Conservation (phyloP, 495 filamentous ascomycete genomes). For the Geopyxis carbonaria region DNA sequence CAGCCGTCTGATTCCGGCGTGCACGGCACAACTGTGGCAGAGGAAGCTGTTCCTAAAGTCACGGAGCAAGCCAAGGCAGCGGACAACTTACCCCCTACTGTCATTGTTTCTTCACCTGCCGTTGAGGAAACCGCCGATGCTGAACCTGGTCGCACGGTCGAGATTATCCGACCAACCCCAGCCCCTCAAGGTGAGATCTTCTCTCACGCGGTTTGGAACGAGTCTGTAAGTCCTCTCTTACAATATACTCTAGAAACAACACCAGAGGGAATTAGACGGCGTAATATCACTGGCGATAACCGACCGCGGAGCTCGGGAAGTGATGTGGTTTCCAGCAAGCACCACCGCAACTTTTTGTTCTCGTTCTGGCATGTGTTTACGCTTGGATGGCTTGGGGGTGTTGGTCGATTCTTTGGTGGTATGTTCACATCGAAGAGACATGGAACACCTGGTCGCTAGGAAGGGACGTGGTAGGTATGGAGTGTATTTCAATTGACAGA, state of each 20-base stretch:
- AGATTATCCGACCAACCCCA: slow-evolving; percentile 19
- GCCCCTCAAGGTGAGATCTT: slow-evolving; percentile 26
- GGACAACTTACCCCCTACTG: slow-evolving; percentile 10
- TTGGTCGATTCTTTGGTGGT: slow-evolving; percentile 18
- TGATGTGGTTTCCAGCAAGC: slow-evolving; percentile 18
- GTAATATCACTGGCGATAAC: slow-evolving; percentile 7
- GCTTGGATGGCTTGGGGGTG: slow-evolving; percentile 22
- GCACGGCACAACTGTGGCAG: slow-evolving; percentile 10
- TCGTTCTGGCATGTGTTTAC: slow-evolving; percentile 24
- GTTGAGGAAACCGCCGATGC: slow-evolving; percentile 7
- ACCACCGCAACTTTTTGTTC: slow-evolving; percentile 21
- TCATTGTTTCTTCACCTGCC: slow-evolving; percentile 18
- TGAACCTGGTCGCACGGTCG: slow-evolving; percentile 11
- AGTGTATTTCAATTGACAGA: background rate
- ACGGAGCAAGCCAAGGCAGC: slow-evolving; percentile 10
- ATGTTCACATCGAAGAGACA: slow-evolving; percentile 10
- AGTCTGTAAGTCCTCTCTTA: slow-evolving; percentile 25
- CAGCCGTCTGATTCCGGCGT: slow-evolving; percentile 8
- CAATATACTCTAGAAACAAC: slow-evolving; percentile 26
- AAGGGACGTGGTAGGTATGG: background rate
- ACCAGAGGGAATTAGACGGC: slow-evolving; percentile 18
- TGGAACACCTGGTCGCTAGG: too few species aligned
- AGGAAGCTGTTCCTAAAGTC: slow-evolving; percentile 6
- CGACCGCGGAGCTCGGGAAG: slow-evolving; percentile 22
- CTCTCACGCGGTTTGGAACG: slow-evolving; percentile 25